phyloP scores from a whole-genome alignment of 164 flowering plant genomes.

The Tetrastigma voinierianum region DNA sequence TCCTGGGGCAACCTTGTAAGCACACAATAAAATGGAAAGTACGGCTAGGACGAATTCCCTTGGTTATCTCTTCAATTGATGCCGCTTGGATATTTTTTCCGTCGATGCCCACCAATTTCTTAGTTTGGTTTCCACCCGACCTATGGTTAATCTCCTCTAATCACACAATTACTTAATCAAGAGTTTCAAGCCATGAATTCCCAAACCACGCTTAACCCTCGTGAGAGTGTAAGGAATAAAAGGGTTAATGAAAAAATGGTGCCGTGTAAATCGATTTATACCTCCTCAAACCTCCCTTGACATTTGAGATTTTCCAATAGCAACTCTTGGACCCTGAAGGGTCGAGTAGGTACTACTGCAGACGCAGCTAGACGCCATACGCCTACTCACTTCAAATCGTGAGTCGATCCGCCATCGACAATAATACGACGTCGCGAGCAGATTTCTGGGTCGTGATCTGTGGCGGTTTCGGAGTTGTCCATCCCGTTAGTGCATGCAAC shows the following conservation, averaged over 20 bases:
- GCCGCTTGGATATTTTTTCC: not conserved
- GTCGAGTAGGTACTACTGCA: not conserved
- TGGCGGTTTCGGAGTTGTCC: too few species aligned
- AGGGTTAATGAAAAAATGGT: not conserved
- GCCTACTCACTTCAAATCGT: not conserved
- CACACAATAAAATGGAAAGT: too few species aligned
- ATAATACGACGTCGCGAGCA: too few species aligned
- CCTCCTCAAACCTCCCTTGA: not conserved
- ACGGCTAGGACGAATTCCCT: not conserved
- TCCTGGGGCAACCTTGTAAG: not conserved
- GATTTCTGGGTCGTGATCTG: too few species aligned
- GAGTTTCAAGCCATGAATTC: not conserved
- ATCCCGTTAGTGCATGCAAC: too few species aligned
- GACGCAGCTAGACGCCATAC: not conserved
- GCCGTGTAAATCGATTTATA: not conserved
- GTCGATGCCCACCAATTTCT: not conserved
- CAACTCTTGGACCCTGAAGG: not conserved
- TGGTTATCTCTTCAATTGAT: not conserved
- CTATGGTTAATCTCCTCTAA: conserved; percentile 1
- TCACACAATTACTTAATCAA: not conserved
- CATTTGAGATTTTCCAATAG: not conserved
- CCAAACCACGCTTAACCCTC: not conserved
- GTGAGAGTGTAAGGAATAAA: not conserved
- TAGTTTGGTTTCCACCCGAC: not conserved
- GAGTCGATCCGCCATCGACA: too few species aligned